Evolutionary conservation across 768 basidiomycete genomes (phyloP).

Genomic region (Mycena rebaudengoi): DNA sequence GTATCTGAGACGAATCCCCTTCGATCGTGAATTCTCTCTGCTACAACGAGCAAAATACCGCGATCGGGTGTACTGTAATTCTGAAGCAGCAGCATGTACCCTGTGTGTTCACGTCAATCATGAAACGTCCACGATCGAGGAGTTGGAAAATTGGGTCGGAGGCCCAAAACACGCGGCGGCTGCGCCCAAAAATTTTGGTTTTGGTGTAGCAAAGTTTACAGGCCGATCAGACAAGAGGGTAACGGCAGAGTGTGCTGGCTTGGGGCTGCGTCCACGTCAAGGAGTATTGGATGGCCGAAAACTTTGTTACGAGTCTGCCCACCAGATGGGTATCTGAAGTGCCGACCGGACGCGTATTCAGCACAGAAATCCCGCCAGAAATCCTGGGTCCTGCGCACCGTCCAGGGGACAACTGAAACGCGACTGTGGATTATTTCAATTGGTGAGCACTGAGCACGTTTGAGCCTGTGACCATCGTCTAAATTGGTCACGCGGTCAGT

Average conservation of each 20-base stretch:
- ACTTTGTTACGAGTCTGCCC: conserved; percentile 8
- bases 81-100: conserved; percentile 1
- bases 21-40: too few relatives aligned
- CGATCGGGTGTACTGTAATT: too few relatives aligned
- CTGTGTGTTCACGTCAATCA: conserved; percentile 18
- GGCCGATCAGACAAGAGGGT: too few relatives aligned
- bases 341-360: too few relatives aligned
- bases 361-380: not conserved
- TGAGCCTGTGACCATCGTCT: not conserved
- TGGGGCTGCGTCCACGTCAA: too few relatives aligned
- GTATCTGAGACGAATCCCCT: too few relatives aligned
- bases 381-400: not conserved
- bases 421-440: too few relatives aligned
- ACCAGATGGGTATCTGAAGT: too few relatives aligned
- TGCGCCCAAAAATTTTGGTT: conserved; percentile 3
- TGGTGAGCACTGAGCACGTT: conserved; percentile 2
- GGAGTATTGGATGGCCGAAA: too few relatives aligned
- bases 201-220: not conserved
- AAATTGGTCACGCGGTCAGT: conserved; percentile 11
- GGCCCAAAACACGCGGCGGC: conserved; percentile 11
- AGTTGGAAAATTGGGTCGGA: not conserved
- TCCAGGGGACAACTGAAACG: not conserved
- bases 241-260: too few relatives aligned
- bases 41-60: too few relatives aligned
- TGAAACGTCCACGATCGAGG: conserved; percentile 16